Percentiles rank a stretch among this genome's conserved stretches.
Conservation (phyloP, 2,329 filamentous ascomycete species). For the Arthrobotrys musiformis region DNA sequence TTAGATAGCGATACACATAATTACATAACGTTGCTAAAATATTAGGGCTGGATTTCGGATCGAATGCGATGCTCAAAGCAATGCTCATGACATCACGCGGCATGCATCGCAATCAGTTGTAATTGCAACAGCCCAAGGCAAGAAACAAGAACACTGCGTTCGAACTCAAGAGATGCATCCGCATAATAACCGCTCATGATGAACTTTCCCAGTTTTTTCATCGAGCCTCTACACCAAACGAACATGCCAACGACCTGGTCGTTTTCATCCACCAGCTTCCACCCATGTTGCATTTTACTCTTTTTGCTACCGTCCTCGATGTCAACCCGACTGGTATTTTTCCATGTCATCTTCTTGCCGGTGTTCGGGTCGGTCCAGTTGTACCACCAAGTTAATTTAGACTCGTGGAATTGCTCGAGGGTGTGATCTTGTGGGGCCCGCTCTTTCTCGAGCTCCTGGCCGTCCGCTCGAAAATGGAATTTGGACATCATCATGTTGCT, state of each 20-base stretch:
- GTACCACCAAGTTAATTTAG: constrained; percentile 16
- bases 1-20: background rate
- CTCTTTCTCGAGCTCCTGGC: constrained; percentile 7
- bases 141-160: constrained; percentile 29
- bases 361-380: constrained; percentile 6
- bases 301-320: constrained; percentile 27
- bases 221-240: constrained; percentile 20
- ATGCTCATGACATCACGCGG: constrained; percentile 2
- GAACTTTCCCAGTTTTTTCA: constrained; percentile 39
- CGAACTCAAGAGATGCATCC: constrained; percentile 9
- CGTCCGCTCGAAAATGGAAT: constrained; percentile 37
- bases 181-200: constrained; percentile 20
- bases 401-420: constrained; percentile 24
- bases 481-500: constrained; percentile 50
- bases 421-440: background rate
- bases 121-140: constrained; percentile 14
- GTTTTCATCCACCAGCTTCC: constrained; percentile 44
- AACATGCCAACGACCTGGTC: constrained; percentile 37
- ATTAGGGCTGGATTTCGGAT: too few relatives aligned
- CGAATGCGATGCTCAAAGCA: background rate
- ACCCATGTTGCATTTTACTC: background rate
- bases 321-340: constrained; percentile 33
- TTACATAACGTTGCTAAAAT: too few relatives aligned
- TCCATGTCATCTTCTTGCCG: constrained; percentile 29
- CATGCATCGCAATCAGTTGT: background rate